phyloP scores from a whole-genome alignment of 805 yeast species.

The Saturnispora serradocipensis region DNA sequence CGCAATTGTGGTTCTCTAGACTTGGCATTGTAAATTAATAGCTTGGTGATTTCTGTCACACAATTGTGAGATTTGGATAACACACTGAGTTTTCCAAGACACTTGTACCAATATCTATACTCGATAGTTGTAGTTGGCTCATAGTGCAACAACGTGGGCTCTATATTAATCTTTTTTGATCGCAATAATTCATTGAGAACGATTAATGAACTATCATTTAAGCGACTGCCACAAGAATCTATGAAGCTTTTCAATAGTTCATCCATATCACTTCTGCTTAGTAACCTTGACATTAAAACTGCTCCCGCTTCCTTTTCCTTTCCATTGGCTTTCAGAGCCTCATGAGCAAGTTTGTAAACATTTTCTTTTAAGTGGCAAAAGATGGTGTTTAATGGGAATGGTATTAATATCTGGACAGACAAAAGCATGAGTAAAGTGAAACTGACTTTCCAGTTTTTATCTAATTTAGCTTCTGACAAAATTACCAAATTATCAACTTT shows the following conservation, averaged over 20 bases:
- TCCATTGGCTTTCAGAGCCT: conserved; percentile 37
- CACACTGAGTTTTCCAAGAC: background rate
- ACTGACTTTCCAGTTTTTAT: conserved; percentile 6
- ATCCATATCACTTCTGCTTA: conserved; percentile 39
- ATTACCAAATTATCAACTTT: background rate
- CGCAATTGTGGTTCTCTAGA: conserved; percentile 48
- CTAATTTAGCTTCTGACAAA: background rate
- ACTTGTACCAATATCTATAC: background rate
- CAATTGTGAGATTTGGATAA: background rate
- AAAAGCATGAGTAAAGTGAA: conserved; percentile 62
- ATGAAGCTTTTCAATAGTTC: conserved; percentile 19
- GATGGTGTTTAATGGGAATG: conserved; percentile 50
- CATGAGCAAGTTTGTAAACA: conserved; percentile 30
- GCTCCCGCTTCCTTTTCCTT: conserved; percentile 50
- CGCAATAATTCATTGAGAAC: background rate
- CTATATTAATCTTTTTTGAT: background rate
- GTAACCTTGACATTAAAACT: conserved; percentile 41
- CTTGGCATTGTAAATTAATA: conserved; percentile 34
- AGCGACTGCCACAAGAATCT: conserved; percentile 3
- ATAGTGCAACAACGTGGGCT: background rate
- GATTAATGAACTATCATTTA: background rate
- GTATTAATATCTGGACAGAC: conserved; percentile 57
- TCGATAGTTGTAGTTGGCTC: background rate
- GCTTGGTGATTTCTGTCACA: background rate
- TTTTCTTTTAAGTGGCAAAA: conserved; percentile 24